These are phyloP conservation scores for Mycena metata DNA, from an alignment of 768 basidiomycete species.

Conservation along the genomic window DNA sequence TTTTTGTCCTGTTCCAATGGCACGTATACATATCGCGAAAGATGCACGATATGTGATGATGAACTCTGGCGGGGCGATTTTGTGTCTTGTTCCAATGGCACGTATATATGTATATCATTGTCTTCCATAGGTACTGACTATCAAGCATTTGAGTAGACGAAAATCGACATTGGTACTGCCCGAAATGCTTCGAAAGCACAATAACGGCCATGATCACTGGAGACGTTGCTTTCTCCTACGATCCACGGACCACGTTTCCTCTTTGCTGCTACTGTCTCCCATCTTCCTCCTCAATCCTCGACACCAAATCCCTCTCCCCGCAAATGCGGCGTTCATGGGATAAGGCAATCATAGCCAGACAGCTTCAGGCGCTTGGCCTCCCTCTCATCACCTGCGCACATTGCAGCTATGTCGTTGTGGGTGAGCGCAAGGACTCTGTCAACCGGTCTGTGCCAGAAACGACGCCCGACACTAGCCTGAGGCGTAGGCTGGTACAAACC, in stretches of 20 bases:
- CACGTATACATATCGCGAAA: too few species aligned
- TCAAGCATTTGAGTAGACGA: slow-evolving; percentile 16
- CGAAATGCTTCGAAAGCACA: slow-evolving; percentile 26
- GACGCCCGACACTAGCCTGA: slow-evolving; percentile 15
- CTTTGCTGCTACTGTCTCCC: slow-evolving; percentile 28
- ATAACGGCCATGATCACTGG: slow-evolving; percentile 29
- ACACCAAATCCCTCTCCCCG: slow-evolving; percentile 19
- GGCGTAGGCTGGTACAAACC: slow-evolving; percentile 22
- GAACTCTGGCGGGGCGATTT: slow-evolving; percentile 21
- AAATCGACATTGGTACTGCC: slow-evolving; percentile 31
- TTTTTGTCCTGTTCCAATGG: too few species aligned
- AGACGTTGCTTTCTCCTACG: slow-evolving; percentile 29
- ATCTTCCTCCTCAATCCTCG: slow-evolving; percentile 22
- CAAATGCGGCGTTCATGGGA: slow-evolving; percentile 29
- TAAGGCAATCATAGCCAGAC: slow-evolving; percentile 23
- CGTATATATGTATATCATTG: slow-evolving; percentile 14
- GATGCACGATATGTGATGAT: slow-evolving; percentile 28
- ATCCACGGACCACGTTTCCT: slow-evolving; percentile 27
- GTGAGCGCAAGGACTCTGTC: slow-evolving; percentile 21
- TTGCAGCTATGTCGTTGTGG: slow-evolving; percentile 28
- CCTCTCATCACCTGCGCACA: slow-evolving; percentile 29
- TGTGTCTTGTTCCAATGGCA: slow-evolving; percentile 29
- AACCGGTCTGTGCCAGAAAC: slow-evolving; percentile 21
- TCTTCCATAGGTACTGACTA: slow-evolving; percentile 4
- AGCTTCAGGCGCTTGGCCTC: slow-evolving; percentile 22